These are phyloP conservation scores for Neurospora sp. DNA, from an alignment of 495 filamentous ascomycete species.

Conservation along the genomic window DNA sequence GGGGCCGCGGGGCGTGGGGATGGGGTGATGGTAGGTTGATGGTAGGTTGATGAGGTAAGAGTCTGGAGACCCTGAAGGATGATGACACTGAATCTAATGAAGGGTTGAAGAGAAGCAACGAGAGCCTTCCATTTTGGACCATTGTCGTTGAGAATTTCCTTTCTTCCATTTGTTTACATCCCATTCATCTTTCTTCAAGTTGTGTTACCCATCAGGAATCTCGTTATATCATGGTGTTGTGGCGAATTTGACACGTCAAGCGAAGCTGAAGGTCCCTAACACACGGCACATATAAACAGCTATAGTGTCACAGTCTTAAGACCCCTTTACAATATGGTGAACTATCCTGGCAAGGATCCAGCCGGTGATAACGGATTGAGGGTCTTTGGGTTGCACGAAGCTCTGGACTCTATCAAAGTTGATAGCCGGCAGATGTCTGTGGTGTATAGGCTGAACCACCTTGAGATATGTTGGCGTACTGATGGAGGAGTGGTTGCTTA, in stretches of 20 bases:
- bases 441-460: background rate
- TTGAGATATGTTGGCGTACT: background rate
- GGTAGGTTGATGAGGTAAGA: background rate
- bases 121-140: no score
- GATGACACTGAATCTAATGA: background rate
- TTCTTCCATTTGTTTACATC: background rate
- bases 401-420: background rate
- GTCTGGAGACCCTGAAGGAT: background rate
- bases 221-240: background rate
- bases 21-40: background rate
- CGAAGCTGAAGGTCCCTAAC: no score
- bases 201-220: background rate
- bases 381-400: background rate
- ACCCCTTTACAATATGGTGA: background rate
- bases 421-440: background rate
- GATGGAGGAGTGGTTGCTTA: background rate
- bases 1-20: no score
- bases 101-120: no score
- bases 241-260: background rate
- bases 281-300: no score
- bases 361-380: background rate
- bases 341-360: background rate
- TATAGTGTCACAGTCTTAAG: no score
- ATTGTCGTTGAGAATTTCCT: no score
- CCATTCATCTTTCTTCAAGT: background rate